Evolutionary conservation across 352 stramenopile genomes (phyloP), one percentile per base, ranked within the genome.

Genomic region (Phytophthora quininea): DNA sequence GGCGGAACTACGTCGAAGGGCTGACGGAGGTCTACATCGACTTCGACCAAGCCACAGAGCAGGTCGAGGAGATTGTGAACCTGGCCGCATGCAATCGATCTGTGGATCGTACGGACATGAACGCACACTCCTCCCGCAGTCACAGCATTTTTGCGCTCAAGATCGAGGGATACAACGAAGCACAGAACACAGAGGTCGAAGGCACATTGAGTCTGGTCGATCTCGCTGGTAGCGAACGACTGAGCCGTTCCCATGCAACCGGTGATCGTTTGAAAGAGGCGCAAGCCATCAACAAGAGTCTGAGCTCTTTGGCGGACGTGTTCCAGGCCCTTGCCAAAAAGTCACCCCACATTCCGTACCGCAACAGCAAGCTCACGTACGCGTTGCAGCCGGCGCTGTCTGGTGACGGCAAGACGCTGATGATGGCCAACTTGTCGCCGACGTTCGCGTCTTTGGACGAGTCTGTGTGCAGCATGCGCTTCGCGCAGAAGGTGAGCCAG

Each of bases 401-500:
- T 63, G 98, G 98, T 9, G 97, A 99, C 80, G 97, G 98, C 43
- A 99, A 99, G 84, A 99, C 97, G 64, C 84, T 99, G 42, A 99
- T 99, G 98, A 99, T 99, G 88, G 97, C 99, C 43, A 99, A 99
- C 74, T 76, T 99, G 30, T 99, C 95, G 69, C 98, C 98, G 3
- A 99, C 97, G 19, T 85, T 92, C 31, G 80, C 88, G 47, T 99
- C 96, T 58, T 82, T 98, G 37, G 89, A 97, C 67, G 98, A 99
- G 80, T 98, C 96, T 69, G 74, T 99, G 4, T 99, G 97, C 80
- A 99, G 96, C 60, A 88, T 99, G 32, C 88, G 98, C 49, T 99
- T 99, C 77, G 98, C 98, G 7, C 79, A 95, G 42, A 93, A 98
- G 68, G 97, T 99, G 50, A 99, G 98, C 73, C 88, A 98, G 77